Conservation (phyloP, 345 rosid species). For the thale cress (Arabidopsis thaliana) region DNA sequence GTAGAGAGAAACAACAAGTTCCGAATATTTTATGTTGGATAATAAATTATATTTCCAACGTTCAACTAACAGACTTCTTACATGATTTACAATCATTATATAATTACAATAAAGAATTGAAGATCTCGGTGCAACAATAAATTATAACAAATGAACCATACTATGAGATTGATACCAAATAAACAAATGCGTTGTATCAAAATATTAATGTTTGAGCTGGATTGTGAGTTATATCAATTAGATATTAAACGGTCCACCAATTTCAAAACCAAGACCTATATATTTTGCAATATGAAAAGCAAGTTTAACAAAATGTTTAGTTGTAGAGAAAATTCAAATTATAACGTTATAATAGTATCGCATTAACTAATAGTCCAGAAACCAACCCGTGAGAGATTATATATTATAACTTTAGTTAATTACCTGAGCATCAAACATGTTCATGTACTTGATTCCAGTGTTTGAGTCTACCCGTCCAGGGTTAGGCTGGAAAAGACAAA, state of each 20-base stretch:
- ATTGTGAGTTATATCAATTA: background rate
- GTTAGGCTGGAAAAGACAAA: constrained; percentile 88
- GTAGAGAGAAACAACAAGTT: background rate
- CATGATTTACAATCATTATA: constrained; percentile 13
- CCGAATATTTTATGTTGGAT: background rate
- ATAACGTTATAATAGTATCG: background rate
- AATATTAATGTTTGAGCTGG: background rate
- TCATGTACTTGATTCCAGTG: constrained; percentile 78
- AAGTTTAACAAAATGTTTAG: background rate
- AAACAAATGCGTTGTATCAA: constrained; percentile 10
- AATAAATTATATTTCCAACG: background rate
- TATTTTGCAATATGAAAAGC: background rate
- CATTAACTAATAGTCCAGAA: background rate
- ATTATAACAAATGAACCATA: background rate
- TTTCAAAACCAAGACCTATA: constrained; percentile 15
- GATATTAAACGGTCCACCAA: constrained; percentile 18
- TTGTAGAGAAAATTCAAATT: background rate
- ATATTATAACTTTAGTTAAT: background rate
- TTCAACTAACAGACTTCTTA: constrained; percentile 14
- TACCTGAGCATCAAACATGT: constrained; percentile 98
- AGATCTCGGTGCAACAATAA: constrained; percentile 32
- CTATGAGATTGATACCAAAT: constrained; percentile 4
- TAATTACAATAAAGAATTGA: constrained; percentile 24
- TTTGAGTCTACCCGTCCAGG: constrained; percentile 83
- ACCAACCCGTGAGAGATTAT: background rate